These are phyloP conservation scores for Xylaria hypoxylon DNA, from an alignment of 2,329 filamentous ascomycete genomes.

Conservation along the genomic window DNA sequence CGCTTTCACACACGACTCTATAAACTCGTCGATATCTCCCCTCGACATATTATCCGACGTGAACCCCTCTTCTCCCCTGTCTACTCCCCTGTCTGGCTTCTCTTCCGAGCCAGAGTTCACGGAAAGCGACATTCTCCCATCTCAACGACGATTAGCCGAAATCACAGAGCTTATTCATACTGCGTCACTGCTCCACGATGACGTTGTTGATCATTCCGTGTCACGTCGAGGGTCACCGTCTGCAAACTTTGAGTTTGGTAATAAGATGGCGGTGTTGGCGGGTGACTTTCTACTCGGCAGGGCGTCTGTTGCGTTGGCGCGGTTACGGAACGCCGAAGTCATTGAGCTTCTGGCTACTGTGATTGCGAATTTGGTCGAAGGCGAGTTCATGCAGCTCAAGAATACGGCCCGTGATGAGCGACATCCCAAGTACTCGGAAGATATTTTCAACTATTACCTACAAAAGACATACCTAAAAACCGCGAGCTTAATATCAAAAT, in stretches of 20 bases:
- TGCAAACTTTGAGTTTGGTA: slow-evolving; percentile 95
- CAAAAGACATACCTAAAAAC: slow-evolving; percentile 99
- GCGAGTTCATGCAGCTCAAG: slow-evolving; percentile 99
- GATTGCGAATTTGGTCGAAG: slow-evolving; percentile 96
- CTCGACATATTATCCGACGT: slow-evolving; percentile 76
- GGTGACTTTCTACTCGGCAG: slow-evolving; percentile 96
- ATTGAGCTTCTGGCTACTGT: slow-evolving; percentile 94
- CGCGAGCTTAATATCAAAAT: slow-evolving; percentile 95
- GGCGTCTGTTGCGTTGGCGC: slow-evolving; percentile 91
- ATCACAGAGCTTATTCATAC: slow-evolving; percentile 99
- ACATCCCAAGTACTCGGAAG: slow-evolving; percentile 86
- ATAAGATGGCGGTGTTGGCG: slow-evolving; percentile 98
- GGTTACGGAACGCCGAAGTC: slow-evolving; percentile 91
- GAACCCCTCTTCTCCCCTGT: slow-evolving; percentile 77
- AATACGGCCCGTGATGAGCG: slow-evolving; percentile 92
- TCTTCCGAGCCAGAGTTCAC: slow-evolving; percentile 59
- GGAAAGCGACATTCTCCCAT: slow-evolving; percentile 82
- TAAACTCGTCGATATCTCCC: slow-evolving; percentile 68
- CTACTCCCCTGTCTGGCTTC: slow-evolving; percentile 65
- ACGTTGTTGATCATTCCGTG: slow-evolving; percentile 94
- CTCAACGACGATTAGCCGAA: slow-evolving; percentile 90
- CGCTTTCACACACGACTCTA: slow-evolving; percentile 58
- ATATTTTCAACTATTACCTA: slow-evolving; percentile 91
- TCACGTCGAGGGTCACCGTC: slow-evolving; percentile 86
- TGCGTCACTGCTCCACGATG: slow-evolving; percentile 94